Evolutionary conservation across 2,329 filamentous ascomycete species (phyloP).

Genomic region (Chaetomium strumarium): DNA sequence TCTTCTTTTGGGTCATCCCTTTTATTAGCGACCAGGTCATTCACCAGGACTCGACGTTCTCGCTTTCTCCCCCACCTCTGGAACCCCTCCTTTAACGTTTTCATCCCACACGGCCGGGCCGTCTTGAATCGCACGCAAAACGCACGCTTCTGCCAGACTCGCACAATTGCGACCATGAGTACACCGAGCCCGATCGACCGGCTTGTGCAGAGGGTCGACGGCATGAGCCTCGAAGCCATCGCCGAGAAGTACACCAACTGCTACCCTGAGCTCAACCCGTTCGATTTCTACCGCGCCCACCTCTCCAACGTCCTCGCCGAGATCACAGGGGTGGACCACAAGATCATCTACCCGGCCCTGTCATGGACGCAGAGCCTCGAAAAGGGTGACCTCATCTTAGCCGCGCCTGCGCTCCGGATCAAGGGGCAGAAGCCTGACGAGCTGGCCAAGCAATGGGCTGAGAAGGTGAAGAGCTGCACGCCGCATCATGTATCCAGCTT

Average conservation of each 20-base stretch:
- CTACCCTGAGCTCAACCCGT: slow-evolving; percentile 64
- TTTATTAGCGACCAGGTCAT: slow-evolving; percentile 7
- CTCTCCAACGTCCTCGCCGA: slow-evolving; percentile 62
- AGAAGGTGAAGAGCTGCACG: slow-evolving; percentile 43
- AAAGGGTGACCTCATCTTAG: slow-evolving; percentile 75
- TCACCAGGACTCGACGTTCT: slow-evolving; percentile 15
- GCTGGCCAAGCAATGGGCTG: slow-evolving; percentile 55
- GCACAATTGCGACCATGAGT: slow-evolving; percentile 23
- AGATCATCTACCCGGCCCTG: slow-evolving; percentile 67
- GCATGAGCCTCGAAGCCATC: slow-evolving; percentile 32
- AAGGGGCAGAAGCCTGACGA: slow-evolving; percentile 63
- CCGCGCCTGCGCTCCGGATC: slow-evolving; percentile 72
- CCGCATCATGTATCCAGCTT: neutral
- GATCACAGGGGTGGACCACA: slow-evolving; percentile 63
- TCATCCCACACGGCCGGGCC: slow-evolving; percentile 15
- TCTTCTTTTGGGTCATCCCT: slow-evolving; percentile 13
- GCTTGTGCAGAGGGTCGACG: slow-evolving; percentile 31
- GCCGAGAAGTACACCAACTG: slow-evolving; percentile 47
- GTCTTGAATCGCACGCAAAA: slow-evolving; percentile 10
- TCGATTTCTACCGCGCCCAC: slow-evolving; percentile 75
- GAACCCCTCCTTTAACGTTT: slow-evolving; percentile 10
- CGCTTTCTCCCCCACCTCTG: slow-evolving; percentile 5
- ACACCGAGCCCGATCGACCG: slow-evolving; percentile 27
- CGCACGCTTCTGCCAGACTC: slow-evolving; percentile 8
- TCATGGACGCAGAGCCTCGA: slow-evolving; percentile 75